Percentiles rank a stretch among this genome's conserved stretches.
Conservation (phyloP, 306 rosid species). For the Astragalus glycyphyllos region DNA sequence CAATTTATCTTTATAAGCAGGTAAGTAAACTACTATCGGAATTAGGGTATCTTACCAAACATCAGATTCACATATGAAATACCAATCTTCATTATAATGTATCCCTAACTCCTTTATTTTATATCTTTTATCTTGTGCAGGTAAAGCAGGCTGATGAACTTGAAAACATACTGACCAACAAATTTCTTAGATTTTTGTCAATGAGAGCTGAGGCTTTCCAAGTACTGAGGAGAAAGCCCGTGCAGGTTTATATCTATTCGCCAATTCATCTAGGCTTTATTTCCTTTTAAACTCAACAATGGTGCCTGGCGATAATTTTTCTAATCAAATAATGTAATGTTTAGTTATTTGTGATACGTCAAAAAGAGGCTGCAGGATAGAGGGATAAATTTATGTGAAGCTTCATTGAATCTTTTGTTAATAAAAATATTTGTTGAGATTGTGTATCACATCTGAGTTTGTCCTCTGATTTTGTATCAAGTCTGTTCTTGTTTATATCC, state of each 20-base stretch:
- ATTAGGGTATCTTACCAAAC: conserved; percentile 23
- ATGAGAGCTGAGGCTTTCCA: conserved; percentile 99
- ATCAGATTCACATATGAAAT: background rate
- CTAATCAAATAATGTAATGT: conserved; percentile 10
- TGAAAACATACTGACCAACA: conserved; percentile 92
- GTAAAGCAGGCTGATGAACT: conserved; percentile 98
- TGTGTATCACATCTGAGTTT: conserved; percentile 15
- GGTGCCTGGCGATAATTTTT: conserved; percentile 35
- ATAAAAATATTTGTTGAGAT: conserved; percentile 29
- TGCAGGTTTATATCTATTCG: conserved; percentile 65
- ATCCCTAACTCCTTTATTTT: background rate
- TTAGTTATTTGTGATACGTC: conserved; percentile 23
- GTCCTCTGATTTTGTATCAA: conserved; percentile 6
- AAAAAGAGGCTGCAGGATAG: conserved; percentile 12
- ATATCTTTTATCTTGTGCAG: conserved; percentile 54
- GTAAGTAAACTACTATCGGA: conserved; percentile 9
- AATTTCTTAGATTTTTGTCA: conserved; percentile 92
- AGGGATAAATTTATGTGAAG: conserved; percentile 21
- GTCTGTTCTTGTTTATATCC: conserved; percentile 27
- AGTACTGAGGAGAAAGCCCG: conserved; percentile 93
- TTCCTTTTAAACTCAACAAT: background rate
- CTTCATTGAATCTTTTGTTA: conserved; percentile 5
- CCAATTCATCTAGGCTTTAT: conserved; percentile 3
- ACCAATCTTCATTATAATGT: conserved; percentile 23
- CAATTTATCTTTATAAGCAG: conserved; percentile 10